Evolutionary conservation across 2,329 filamentous ascomycete species (phyloP), one percentile per base, ranked within the genome.

Genomic region (Paracamarosporium sp.): DNA sequence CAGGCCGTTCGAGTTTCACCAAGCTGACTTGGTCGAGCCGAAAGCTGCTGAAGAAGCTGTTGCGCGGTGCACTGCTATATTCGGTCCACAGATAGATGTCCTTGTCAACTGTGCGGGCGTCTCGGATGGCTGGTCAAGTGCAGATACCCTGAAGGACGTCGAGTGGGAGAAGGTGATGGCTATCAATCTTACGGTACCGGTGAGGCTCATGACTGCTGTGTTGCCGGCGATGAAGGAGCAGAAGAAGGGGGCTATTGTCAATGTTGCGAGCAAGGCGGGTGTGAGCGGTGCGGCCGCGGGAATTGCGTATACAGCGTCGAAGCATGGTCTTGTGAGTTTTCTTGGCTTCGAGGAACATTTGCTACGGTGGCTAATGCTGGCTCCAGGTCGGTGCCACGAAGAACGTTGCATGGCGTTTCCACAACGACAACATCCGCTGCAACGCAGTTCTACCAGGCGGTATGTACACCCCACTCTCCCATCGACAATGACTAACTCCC

Each of bases 61-160:
- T 1, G 65, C 67, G 1, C 64, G 64, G 22, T 71, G 69, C 24
- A 53, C 66, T 11, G 59, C 57, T n/a, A 64, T 65, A 40, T 61
- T 64, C 40, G 64, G 66, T 8, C 44, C 55, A 5, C 64, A 61
- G 35, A 64, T 72, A 35, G 79, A 82, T 59, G 72, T 80, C 11
- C 70, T 82, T n/a, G 70, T 79, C 45, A 82, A 82, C 55, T 74
- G 79, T 24, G 80, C 80, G 0, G 80, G 80, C 25, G 64, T 82
- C 17, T 77, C 78, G 64, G 80, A 82, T 67, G 71, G 70, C 22
- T 80, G 78, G 60, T 71, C 70, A 48, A 72, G 73, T 28, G 79
- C 76, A 5, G 78, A 79, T 50, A 72, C 69, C 1, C 62, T 79
- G 22, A 70, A 73, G 12, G 76, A 81, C 40, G 64, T 65, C 0